Base-by-base conservation (phyloP, 2,329 filamentous ascomycete species). In the Neopestalotiopsis sp. region DNA sequence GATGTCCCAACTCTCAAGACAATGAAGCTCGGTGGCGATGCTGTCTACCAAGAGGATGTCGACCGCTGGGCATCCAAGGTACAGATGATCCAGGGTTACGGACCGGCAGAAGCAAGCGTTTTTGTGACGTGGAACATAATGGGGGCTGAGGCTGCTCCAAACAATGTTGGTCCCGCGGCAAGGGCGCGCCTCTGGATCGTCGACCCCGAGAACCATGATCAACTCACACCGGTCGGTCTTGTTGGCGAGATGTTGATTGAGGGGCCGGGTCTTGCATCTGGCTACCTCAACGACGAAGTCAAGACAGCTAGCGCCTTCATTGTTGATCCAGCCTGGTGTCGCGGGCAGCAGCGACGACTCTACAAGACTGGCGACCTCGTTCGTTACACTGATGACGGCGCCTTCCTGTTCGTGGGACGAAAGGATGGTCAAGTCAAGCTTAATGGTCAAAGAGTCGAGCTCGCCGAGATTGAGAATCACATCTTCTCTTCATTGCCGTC, bases 311-410 rank as follows among this genome's bases (percentile, higher is more conserved):
- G 63, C 20, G 53, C 70, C 13, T 72, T 72, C 30, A 67, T 72
- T 13, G 4, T 9, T 6, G 45, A 58, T 1, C 71, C 71, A 1
- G 34, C 7, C 3, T 72, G 70, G 70, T 32, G 66, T n/a, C 74
- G 73, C 1, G 67, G 57, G 3, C 56, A 62, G 28, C 6, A 30
- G 13, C 34, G 62, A 6, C 72, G 77, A 1, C 62, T 83, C 13
- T 83, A 82, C 70, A 78, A 77, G 58, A 82, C 81, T 4, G 82
- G 82, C 42, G 82, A 84, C 69, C 76, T 83, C 7, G 81, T 74
- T 14, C 74, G 72, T 56, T 81, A 81, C 32, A 70, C 77, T 59
- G 70, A 72, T 1, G 76, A 82, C 65, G 78, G 79, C 14, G 61
- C 28, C 3, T 56, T 53, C 77, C 80, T 70, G 70, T 81, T 65